Conservation (phyloP, 768 basidiomycete genomes). For the Termitomyces sp. region DNA sequence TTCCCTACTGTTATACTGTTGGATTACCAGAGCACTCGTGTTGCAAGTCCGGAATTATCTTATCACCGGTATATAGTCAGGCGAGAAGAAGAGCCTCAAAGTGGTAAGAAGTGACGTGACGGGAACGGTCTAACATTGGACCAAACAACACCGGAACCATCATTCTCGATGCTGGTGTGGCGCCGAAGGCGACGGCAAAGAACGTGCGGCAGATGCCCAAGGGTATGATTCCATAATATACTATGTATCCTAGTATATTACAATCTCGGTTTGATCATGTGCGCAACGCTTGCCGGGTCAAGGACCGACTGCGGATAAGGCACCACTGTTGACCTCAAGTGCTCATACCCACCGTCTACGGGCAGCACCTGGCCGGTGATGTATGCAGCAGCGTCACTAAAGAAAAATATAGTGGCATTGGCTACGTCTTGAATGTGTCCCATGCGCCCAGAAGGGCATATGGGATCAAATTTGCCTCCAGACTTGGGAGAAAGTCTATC, state of each 20-base stretch:
- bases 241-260: conserved; percentile 15
- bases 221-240: conserved; percentile 6
- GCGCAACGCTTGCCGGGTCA: conserved; percentile 49
- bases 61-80: too few species aligned
- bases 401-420: conserved; percentile 73
- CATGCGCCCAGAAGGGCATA: conserved; percentile 43
- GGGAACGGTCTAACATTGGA: neutral
- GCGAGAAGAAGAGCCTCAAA: too few species aligned
- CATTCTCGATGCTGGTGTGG: conserved; percentile 1
- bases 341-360: conserved; percentile 65
- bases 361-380: conserved; percentile 75
- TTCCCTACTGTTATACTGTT: too few species aligned
- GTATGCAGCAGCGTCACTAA: conserved; percentile 75
- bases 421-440: conserved; percentile 65
- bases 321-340: conserved; percentile 43
- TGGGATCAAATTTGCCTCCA: conserved; percentile 16
- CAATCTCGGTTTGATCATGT: conserved; percentile 51
- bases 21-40: too few species aligned
- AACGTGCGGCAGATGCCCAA: neutral
- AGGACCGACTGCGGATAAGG: conserved; percentile 67
- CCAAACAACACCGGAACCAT: neutral
- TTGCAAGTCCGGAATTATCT: too few species aligned
- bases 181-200: conserved; percentile 1
- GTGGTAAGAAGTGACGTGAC: neutral
- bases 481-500: conserved; percentile 34